phyloP scores from a whole-genome alignment of 1,284 basidiomycete species.

The Filobasidium uniguttulatum region DNA sequence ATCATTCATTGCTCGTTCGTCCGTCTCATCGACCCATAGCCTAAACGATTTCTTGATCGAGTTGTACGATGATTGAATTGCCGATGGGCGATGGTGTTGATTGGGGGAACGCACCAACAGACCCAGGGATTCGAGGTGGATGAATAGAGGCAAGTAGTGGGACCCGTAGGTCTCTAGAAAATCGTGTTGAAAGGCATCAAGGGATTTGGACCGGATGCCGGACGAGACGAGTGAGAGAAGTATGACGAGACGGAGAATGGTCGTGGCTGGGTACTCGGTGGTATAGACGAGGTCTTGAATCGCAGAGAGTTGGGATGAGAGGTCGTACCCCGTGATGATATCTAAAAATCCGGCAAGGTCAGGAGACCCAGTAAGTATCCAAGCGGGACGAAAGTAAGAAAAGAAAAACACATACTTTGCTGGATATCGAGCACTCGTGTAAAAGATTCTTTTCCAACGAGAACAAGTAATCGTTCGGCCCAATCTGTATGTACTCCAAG shows the following conservation, averaged over 20 bases:
- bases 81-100: constrained; percentile 49
- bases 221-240: constrained; percentile 69
- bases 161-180: constrained; percentile 88
- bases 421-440: constrained; percentile 88
- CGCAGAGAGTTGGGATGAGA: constrained; percentile 55
- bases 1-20: constrained; percentile 61
- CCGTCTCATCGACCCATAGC: constrained; percentile 77
- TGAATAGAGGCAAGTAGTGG: constrained; percentile 66
- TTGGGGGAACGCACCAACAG: constrained; percentile 42
- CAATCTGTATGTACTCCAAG: too few species aligned
- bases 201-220: constrained; percentile 70
- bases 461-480: too few species aligned
- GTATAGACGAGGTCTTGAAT: constrained; percentile 80
- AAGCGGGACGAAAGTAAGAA: too few species aligned
- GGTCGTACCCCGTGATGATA: constrained; percentile 76
- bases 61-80: too few species aligned
- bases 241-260: constrained; percentile 67
- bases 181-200: constrained; percentile 83
- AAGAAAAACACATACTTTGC: too few species aligned
- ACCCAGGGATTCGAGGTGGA: constrained; percentile 60
- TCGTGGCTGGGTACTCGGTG: constrained; percentile 52
- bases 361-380: too few species aligned
- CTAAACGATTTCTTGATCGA: constrained; percentile 73
- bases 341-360: constrained; percentile 43
- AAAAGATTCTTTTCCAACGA: too few species aligned